phyloP scores from a whole-genome alignment of 495 filamentous ascomycete genomes.

The Recurvomyces mirabilis region DNA sequence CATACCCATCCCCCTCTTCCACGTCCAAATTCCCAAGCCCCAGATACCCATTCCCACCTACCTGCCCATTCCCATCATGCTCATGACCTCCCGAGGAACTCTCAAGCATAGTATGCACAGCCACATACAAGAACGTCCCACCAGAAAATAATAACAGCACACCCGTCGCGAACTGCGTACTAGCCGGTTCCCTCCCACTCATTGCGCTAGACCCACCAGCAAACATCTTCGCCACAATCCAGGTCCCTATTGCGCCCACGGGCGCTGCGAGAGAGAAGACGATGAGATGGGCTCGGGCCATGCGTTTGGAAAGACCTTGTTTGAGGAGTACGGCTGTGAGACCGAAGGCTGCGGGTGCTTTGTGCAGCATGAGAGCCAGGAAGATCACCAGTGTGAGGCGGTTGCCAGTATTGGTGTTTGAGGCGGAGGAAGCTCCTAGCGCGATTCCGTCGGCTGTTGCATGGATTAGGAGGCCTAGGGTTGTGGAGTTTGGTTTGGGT shows the following conservation, averaged over 20 bases:
- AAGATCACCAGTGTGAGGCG: slow-evolving; percentile 83
- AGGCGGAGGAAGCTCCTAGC: slow-evolving; percentile 84
- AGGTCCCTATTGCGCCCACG: slow-evolving; percentile 73
- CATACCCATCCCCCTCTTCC: not conserved
- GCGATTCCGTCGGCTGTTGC: slow-evolving; percentile 95
- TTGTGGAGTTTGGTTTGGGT: slow-evolving; percentile 50
- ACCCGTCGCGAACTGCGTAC: slow-evolving; percentile 77
- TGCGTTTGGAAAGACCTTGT: slow-evolving; percentile 76
- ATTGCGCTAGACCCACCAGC: slow-evolving; percentile 41
- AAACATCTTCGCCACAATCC: slow-evolving; percentile 60
- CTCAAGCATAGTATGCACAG: slow-evolving; percentile 97
- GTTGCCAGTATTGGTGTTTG: slow-evolving; percentile 59
- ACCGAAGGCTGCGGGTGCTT: slow-evolving; percentile 92
- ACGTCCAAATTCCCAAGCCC: slow-evolving; percentile 31
- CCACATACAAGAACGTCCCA: slow-evolving; percentile 96
- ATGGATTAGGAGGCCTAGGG: slow-evolving; percentile 88
- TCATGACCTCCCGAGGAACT: slow-evolving; percentile 30
- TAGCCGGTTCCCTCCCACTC: slow-evolving; percentile 30
- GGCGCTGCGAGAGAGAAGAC: slow-evolving; percentile 89
- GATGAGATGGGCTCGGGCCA: slow-evolving; percentile 71
- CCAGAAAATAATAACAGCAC: slow-evolving; percentile 84
- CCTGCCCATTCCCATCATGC: slow-evolving; percentile 35
- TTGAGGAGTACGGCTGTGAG: slow-evolving; percentile 80
- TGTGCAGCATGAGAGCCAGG: slow-evolving; percentile 92
- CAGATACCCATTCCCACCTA: slow-evolving; percentile 58